Evolutionary conservation across 495 filamentous ascomycete genomes (phyloP), one percentile per base, ranked within the genome.

Genomic region (Apodospora peruviana): DNA sequence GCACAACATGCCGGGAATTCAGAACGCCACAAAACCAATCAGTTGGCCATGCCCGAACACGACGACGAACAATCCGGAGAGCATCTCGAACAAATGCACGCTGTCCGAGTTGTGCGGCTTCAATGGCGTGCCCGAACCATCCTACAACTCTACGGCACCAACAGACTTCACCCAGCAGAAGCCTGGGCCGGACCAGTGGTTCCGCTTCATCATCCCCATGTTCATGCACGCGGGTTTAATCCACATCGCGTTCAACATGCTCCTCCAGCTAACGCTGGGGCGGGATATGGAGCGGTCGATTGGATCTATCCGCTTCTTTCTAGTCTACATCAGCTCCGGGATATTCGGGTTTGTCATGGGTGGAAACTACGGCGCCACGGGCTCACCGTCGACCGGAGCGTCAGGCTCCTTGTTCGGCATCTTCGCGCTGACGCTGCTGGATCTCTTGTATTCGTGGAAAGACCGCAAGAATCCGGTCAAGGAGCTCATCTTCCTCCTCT

Each of bases 271-370:
- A 53, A 87, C 84, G 2, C 78, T 96, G 52, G 94, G 89, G 12
- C 76, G 80, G 1, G 93, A 96, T 51, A 93, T 98, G 81, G 93
- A 98, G 68, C 75, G 80, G 27, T 77, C 82, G 40, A 93, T 98
- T 55, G 93, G 93, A 2, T 79, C 83, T 35, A 75, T 95, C 57
- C 82, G 93, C 40, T 96, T 91, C 65, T 78, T 82, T 36, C 65
- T 98, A 35, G 88, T 95, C 42, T 98, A 98, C 65, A 75, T 98
- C 50, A 81, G 81, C 55, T 80, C 86, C 43, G 93, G 93, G 17
- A 98, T 98, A 52, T 98, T 96, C 61, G 93, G 93, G 14, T 96
- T 96, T 62, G 87, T 96, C 2, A 76, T 98, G 48, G 93, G 93
- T 52, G 93, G 91, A 16, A 98, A 96, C 66, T 96, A 86, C 56